Evolutionary conservation across 2,329 filamentous ascomycete species (phyloP), one percentile per base, ranked within the genome.

Genomic region (Chalaropsis thielavioides): DNA sequence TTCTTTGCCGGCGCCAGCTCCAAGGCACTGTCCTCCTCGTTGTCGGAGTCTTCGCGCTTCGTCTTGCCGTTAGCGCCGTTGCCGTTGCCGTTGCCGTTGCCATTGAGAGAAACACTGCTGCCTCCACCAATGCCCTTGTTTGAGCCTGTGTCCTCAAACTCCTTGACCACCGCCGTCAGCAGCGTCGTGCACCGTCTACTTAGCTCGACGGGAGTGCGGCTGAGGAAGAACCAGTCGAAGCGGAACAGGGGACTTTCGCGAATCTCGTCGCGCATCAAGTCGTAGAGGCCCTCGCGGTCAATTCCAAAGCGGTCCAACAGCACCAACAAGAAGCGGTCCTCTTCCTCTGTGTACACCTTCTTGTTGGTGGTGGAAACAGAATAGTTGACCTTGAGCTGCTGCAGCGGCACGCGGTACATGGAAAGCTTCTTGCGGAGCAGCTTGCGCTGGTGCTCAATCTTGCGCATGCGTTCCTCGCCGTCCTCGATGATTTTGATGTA

Each of bases 161-260:
- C 94, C 75, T 94, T 88, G 63, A 94, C 89, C 60, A 99, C 90
- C 0, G 94, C 95, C 43, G 92, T 95, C 68, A 99, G 84, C 63
- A 99, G 81, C 0, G 95, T 99, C 40, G 89, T 95, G 77, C 94
- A 97, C 63, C 95, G 85, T 70, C 94, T 86, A 68, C 90, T 88
- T 70, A 99, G 88, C 76, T 99, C 94, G 61, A 92, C 86, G 0
- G 94, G 90, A 3, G 92, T 99, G 58, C 94, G 85, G 74, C 90
- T 95, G 49, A 99, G 81, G 80, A 99, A 96, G 79, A 99, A 99
- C 95, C 95, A 99, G 74, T 99, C 94, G 71, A 99, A 99, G 46
- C 94, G 86, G 82, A 99, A 99, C 2, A 99, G 79, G 10, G 94
- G 92, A 65, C 88, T 92, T 69, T 96, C 91, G 41, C 92, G 88